phyloP scores from a whole-genome alignment of 73 alveolate species.

The Paramecium bursaria region DNA sequence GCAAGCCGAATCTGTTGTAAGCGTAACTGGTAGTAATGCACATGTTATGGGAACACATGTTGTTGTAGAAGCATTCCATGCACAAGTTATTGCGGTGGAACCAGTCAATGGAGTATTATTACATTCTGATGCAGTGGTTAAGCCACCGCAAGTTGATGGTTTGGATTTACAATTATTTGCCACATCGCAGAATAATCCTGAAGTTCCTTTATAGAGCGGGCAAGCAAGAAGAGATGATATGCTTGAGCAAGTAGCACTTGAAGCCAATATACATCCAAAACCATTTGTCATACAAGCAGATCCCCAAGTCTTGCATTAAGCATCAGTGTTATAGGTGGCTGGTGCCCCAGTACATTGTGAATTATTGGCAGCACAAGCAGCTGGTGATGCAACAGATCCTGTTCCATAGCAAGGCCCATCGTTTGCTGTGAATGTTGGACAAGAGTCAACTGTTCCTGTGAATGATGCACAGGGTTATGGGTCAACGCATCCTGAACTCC shows the following conservation, averaged over 20 bases:
- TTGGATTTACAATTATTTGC: conserved; percentile 26
- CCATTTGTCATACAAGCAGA: conserved; percentile 46
- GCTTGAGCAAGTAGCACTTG: neutral
- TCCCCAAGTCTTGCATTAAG: conserved; percentile 5
- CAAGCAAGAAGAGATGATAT: conserved; percentile 27
- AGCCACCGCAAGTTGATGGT: conserved; percentile 1
- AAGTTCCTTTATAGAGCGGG: conserved; percentile 1
- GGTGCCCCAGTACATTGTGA: conserved; percentile 42
- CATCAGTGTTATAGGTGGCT: conserved; percentile 32
- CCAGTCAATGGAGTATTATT: conserved; percentile 43
- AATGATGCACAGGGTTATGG: conserved; percentile 59
- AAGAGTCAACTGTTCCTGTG: conserved; percentile 14
- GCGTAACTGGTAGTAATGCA: neutral
- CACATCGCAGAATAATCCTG: neutral
- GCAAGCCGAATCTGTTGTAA: conserved; percentile 1
- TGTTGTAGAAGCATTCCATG: conserved; percentile 34
- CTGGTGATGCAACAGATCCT: neutral
- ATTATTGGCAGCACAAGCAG: neutral
- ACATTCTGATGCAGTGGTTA: conserved; percentile 5
- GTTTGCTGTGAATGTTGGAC: conserved; percentile 48
- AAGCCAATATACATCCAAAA: conserved; percentile 7
- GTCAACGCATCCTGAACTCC: conserved; percentile 31
- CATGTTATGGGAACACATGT: no score
- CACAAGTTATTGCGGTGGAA: conserved; percentile 34
- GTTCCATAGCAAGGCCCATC: conserved; percentile 43